Evolutionary conservation across 2,329 filamentous ascomycete genomes (phyloP), one percentile per base, ranked within the genome.

Genomic region (Pseudogymnoascus pannorum): DNA sequence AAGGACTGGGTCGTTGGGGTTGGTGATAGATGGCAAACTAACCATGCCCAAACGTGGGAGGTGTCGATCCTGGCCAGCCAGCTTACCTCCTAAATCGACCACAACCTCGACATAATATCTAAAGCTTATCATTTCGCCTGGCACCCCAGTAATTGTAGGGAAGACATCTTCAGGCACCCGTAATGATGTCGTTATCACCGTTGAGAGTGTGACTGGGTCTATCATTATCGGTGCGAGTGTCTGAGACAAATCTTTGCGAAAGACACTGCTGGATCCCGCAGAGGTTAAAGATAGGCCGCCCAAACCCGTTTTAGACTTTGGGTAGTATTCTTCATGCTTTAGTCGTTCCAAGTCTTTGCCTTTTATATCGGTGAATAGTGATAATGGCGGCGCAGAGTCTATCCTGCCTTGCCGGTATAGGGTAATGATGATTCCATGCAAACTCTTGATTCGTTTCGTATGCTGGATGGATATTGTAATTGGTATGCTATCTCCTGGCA

Each of bases 121-220:
- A 77, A 99, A 97, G 68, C 87, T 92, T 66, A 99, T 94, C 87
- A 97, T 94, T 33, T 90, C 87, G 3, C 93, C 92, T 0, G 94
- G 94, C 0, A 97, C 91, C 60, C 87, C 87, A 26, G 86, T 86
- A 64, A 97, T 97, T 2, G 92, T 96, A 0, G 94, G 93, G 68
- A 97, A 97, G 0, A 87, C 86, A 69, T 96, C 91, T 65, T 96
- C 91, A 0, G 94, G 94, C 2, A 97, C 84, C 67, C 91, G 86
- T 14, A 99, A 85, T 2, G 89, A 88, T 3, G 92, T 88, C 14
- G 87, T 94, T 42, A 97, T 85, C 51, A 88, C 87, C 1, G 92
- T 86, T 18, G 86, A 88, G 66, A 97, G 79, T 0, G 87, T 92
- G 24, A 74, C 77, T 0, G 92, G 93, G 69, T 97, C 88, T 60